Conservation (phyloP, 192 early-diverging fungal species). For the Backusella psychrophila region DNA sequence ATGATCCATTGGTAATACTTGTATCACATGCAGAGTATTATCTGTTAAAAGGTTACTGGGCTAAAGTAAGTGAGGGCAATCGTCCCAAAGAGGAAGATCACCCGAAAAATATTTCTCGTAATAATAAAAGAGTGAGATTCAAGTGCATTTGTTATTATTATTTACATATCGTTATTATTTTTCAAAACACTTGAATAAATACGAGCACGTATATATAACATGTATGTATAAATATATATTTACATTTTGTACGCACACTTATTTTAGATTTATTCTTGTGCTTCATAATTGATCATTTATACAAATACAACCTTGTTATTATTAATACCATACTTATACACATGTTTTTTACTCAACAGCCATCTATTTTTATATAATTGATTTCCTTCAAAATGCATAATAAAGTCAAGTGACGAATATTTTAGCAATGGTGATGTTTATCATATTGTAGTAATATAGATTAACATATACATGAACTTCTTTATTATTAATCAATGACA, state of each 20-base stretch:
- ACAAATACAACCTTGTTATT: background rate
- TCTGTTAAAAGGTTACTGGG: background rate
- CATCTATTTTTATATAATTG: background rate
- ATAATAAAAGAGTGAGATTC: background rate
- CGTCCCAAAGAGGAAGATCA: background rate
- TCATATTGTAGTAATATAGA: background rate
- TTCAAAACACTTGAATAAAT: background rate
- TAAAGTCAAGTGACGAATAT: background rate
- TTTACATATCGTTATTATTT: too few relatives aligned
- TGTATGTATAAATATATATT: background rate
- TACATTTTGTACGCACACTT: background rate
- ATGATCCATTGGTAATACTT: constrained; percentile 3
- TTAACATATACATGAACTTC: too few relatives aligned
- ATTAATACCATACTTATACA: background rate
- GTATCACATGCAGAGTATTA: background rate
- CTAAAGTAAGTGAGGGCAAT: background rate
- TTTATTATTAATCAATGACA: background rate
- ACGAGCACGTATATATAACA: background rate
- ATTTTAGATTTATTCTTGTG: background rate
- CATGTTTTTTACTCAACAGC: background rate
- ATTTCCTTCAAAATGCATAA: background rate
- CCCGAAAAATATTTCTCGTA: background rate
- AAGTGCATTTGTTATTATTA: background rate
- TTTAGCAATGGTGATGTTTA: background rate
- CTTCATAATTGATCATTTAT: background rate